Conservation (phyloP, 495 filamentous ascomycete species). For the Halenospora varia region DNA sequence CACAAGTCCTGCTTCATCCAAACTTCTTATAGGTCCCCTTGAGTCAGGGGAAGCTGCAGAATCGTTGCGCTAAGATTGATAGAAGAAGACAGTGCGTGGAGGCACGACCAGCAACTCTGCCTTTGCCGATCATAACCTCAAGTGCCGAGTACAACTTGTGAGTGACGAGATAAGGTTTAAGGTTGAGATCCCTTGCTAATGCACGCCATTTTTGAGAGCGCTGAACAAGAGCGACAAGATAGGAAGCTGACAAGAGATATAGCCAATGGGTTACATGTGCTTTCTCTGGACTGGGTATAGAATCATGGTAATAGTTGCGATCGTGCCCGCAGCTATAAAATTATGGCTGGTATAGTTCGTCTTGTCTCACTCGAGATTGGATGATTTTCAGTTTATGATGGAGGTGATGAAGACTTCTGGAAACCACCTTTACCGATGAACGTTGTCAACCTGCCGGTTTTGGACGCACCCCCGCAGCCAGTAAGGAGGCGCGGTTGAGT, state of each 20-base stretch:
- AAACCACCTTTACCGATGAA: neutral
- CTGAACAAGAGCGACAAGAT: neutral
- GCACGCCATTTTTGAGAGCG: neutral
- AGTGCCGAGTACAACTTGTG: neutral
- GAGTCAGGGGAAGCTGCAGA: neutral
- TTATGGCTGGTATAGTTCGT: no score
- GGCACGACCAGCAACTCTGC: neutral
- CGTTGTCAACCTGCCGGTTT: neutral
- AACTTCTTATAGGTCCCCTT: neutral
- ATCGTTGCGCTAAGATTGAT: neutral
- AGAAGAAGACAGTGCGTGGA: neutral
- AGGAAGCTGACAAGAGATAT: neutral
- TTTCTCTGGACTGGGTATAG: no score
- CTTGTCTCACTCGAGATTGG: neutral
- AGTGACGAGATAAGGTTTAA: neutral
- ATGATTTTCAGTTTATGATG: neutral
- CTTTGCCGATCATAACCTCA: neutral
- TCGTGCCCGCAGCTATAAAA: neutral
- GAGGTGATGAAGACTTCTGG: neutral
- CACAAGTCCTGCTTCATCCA: neutral
- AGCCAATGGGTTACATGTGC: neutral
- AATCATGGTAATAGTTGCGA: neutral
- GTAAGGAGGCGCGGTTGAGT: neutral
- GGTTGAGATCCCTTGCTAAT: neutral
- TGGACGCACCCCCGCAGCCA: neutral